A percentile compares a stretch with the other conserved stretches of the same genome.
phyloP scores from a whole-genome alignment of 2,329 filamentous ascomycete species.

The Colletotrichum shisoi region DNA sequence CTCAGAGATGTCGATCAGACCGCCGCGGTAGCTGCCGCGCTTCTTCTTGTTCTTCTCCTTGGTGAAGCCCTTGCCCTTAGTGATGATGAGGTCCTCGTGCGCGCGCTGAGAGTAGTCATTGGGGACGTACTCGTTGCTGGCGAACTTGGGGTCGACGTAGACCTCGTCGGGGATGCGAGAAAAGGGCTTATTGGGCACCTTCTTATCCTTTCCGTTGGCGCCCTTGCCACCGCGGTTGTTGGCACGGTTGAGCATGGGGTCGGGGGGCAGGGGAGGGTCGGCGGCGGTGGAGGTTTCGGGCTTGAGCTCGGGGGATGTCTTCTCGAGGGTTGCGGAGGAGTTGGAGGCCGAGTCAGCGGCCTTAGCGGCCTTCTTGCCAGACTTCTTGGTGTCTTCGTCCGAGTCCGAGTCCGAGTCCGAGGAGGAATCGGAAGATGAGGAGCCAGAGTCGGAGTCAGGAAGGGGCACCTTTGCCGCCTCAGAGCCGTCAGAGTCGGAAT shows the following conservation, averaged over 20 bases:
- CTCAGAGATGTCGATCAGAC: conserved; percentile 80
- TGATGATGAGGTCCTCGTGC: conserved; percentile 86
- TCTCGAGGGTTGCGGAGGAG: conserved; percentile 61
- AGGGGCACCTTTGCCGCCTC: conserved; percentile 54
- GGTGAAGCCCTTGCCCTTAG: conserved; percentile 95
- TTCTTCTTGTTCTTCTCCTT: conserved; percentile 99
- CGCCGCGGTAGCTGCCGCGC: conserved; percentile 88
- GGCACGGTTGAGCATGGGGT: conserved; percentile 51
- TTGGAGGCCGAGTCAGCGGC: conserved; percentile 49
- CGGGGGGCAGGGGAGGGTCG: conserved; percentile 62
- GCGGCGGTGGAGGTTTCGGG: conserved; percentile 43
- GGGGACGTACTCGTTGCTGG: conserved; percentile 81
- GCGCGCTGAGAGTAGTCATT: conserved; percentile 91
- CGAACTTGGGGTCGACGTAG: conserved; percentile 71
- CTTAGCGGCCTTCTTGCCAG: conserved; percentile 42
- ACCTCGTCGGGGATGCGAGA: conserved; percentile 77
- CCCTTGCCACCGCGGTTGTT: conserved; percentile 50
- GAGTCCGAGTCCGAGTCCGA: conserved; percentile 42
- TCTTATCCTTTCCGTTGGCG: conserved; percentile 62
- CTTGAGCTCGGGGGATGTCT: conserved; percentile 60
- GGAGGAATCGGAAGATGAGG: conserved; percentile 43
- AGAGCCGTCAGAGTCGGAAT: conserved; percentile 49
- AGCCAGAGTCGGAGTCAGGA: conserved; percentile 53
- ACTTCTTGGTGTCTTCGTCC: conserved; percentile 41
- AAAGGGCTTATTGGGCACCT: conserved; percentile 71